These are phyloP conservation scores for Neckera pumila DNA, from an alignment of 225 moss, liverwort and hornwort genomes.

Conservation along the genomic window DNA sequence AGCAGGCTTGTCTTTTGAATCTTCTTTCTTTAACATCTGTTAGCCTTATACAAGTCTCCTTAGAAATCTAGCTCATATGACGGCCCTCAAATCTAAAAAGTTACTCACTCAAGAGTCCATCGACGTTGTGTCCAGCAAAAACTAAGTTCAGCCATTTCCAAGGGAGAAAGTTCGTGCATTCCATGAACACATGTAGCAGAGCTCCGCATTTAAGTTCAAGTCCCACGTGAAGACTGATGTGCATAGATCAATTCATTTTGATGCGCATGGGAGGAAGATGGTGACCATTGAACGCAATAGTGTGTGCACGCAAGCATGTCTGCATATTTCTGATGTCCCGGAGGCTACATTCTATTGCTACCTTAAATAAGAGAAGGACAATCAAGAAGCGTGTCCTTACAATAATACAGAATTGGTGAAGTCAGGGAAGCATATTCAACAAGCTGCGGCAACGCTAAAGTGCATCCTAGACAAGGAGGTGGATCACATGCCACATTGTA, in stretches of 20 bases:
- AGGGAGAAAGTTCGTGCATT: no score
- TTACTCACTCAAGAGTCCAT: no score
- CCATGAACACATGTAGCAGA: fast-evolving
- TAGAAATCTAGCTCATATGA: fast-evolving
- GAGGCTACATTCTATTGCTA: not conserved
- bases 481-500: not conserved
- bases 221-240: no score
- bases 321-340: not conserved
- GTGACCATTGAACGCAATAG: fast-evolving
- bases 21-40: fast-evolving
- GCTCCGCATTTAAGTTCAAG: no score
- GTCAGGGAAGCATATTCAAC: fast-evolving
- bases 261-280: fast-evolving
- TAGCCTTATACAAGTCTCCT: no score
- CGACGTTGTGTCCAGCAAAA: fast-evolving
- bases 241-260: no score
- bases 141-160: fast-evolving
- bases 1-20: no score
- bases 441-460: fast-evolving
- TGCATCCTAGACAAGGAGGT: not conserved
- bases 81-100: fast-evolving
- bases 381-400: fast-evolving
- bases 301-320: not conserved
- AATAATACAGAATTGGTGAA: fast-evolving
- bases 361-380: fast-evolving